These are phyloP conservation scores for Podospora appendiculata DNA, from an alignment of 495 filamentous ascomycete species.

Conservation along the genomic window DNA sequence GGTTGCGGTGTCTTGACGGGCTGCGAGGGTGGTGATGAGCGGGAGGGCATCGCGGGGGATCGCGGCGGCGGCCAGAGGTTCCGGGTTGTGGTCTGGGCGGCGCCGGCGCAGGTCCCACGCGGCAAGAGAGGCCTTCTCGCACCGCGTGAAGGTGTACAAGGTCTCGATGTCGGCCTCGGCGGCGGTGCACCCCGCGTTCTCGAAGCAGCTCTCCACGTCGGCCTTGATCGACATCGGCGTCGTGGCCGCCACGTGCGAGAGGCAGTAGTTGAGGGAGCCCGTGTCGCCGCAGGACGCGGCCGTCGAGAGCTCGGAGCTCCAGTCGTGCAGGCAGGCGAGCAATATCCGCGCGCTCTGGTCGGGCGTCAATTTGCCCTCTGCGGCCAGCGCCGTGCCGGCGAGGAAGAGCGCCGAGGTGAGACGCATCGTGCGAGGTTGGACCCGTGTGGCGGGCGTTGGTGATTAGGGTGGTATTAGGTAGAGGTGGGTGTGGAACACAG, in stretches of 20 bases:
- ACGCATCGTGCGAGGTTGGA: no score
- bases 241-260: slow-evolving; percentile 9
- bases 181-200: slow-evolving; percentile 28
- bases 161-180: slow-evolving; percentile 29
- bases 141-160: slow-evolving; percentile 21
- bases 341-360: no score
- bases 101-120: slow-evolving; percentile 26
- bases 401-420: no score
- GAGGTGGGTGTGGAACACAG: no score
- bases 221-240: slow-evolving; percentile 8
- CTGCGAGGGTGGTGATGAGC: slow-evolving; percentile 6
- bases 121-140: no score
- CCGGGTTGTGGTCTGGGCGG: slow-evolving; percentile 7
- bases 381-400: no score
- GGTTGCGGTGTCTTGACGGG: slow-evolving; percentile 2
- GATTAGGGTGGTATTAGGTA: no score
- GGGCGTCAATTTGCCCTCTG: no score
- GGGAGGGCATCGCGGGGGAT: slow-evolving; percentile 5
- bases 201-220: slow-evolving; percentile 31
- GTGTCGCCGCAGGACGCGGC: slow-evolving; percentile 30
- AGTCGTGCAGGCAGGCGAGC: slow-evolving; percentile 22
- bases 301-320: slow-evolving; percentile 21
- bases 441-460: no score
- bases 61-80: slow-evolving; percentile 11
- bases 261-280: slow-evolving; percentile 26